These are phyloP conservation scores for Podaxis mareebaensis DNA, from an alignment of 768 basidiomycete species.

Conservation along the genomic window DNA sequence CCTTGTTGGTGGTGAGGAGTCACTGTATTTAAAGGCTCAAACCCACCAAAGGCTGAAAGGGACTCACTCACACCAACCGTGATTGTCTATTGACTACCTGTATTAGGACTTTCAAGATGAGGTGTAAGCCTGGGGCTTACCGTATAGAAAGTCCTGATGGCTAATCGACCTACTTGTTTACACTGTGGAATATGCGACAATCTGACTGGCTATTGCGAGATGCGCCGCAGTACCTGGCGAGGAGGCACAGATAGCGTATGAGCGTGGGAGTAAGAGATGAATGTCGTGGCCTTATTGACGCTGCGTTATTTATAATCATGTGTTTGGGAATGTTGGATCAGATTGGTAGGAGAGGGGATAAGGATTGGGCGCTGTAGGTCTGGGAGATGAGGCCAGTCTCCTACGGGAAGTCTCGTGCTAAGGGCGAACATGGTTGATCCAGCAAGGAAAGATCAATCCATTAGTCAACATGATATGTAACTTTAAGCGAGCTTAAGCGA, in stretches of 20 bases:
- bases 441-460: too few species aligned
- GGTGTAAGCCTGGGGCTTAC: too few species aligned
- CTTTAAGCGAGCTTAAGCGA: too few species aligned
- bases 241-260: background rate
- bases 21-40: background rate
- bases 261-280: background rate
- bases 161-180: too few species aligned
- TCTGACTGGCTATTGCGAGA: background rate
- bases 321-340: background rate
- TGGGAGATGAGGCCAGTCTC: background rate
- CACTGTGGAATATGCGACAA: background rate
- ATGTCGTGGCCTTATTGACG: background rate
- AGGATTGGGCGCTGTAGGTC: background rate
- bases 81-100: too few species aligned
- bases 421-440: too few species aligned
- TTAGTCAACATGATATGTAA: too few species aligned
- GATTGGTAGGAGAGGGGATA: background rate
- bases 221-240: background rate
- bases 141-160: too few species aligned
- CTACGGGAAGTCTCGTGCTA: background rate
- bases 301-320: background rate
- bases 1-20: background rate
- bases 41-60: too few species aligned
- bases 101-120: too few species aligned
- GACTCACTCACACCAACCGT: too few species aligned